Conservation (phyloP, 2,329 filamentous ascomycete species). For the Cladophialophora psammophila region DNA sequence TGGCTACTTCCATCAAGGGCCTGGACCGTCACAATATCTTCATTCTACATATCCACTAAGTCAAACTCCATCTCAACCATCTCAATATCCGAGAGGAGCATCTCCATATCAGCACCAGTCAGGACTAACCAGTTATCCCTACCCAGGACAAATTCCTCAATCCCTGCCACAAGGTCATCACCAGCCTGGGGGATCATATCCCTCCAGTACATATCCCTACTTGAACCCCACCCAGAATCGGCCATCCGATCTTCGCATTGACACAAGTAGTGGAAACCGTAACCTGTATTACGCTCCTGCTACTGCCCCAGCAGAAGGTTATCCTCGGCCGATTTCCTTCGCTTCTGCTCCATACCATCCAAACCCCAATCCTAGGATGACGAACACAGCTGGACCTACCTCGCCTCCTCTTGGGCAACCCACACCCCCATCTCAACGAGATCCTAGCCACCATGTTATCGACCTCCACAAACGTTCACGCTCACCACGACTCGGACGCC, state of each 20-base stretch:
- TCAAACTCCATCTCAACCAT: constrained; percentile 14
- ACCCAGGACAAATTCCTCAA: constrained; percentile 11
- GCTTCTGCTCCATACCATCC: constrained; percentile 10
- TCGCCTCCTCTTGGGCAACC: not conserved
- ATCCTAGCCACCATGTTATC: constrained; percentile 41
- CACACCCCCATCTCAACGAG: not conserved
- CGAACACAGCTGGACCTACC: not conserved
- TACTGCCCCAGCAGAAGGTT: constrained; percentile 32
- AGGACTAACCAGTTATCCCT: constrained; percentile 10
- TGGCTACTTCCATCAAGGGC: constrained; percentile 15
- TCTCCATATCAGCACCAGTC: constrained; percentile 25
- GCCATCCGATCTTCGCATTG: constrained; percentile 35
- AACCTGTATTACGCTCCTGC: constrained; percentile 11
- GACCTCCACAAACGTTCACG: constrained; percentile 49
- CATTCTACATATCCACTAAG: constrained; percentile 13
- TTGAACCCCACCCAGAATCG: constrained; percentile 21
- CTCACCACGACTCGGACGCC: constrained; percentile 45
- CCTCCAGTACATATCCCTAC: constrained; percentile 14
- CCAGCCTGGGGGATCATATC: constrained; percentile 16
- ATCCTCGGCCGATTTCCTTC: constrained; percentile 16
- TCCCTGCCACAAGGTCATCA: constrained; percentile 15
- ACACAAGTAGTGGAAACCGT: constrained; percentile 25
- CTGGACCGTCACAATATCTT: constrained; percentile 7
- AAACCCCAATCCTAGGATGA: constrained; percentile 11
- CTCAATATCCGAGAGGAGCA: constrained; percentile 17